Conservation (phyloP, 176 grass and related monocot genomes). For the Carex pumila region DNA sequence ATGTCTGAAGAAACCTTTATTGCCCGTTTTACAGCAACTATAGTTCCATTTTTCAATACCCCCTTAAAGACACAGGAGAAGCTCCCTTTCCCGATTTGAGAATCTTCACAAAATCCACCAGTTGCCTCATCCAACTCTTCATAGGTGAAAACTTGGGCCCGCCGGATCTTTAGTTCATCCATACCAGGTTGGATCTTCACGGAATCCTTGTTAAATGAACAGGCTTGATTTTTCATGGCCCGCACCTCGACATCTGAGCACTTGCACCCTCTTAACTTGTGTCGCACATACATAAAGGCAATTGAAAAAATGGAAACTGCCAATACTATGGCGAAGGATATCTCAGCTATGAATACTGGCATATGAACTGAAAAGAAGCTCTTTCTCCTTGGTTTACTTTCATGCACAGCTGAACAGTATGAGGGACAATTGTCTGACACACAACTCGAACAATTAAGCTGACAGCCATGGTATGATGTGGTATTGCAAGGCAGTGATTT, state of each 20-base stretch:
- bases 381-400: constrained; percentile 33
- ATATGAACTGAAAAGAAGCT: constrained; percentile 66
- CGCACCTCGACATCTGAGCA: constrained; percentile 55
- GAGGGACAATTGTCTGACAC: constrained; percentile 47
- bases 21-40: constrained; percentile 87
- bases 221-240: constrained; percentile 42
- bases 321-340: constrained; percentile 65
- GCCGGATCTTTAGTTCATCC: constrained; percentile 81
- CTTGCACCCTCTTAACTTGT: constrained; percentile 53
- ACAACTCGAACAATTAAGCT: constrained; percentile 70
- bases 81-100: constrained; percentile 83
- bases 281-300: constrained; percentile 59
- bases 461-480: constrained; percentile 54
- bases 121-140: constrained; percentile 87
- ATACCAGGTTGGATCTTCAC: constrained; percentile 69
- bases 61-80: constrained; percentile 97
- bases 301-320: constrained; percentile 48
- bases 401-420: constrained; percentile 31
- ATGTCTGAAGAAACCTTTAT: constrained; percentile 70
- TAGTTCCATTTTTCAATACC: constrained; percentile 69
- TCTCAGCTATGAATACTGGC: constrained; percentile 79
- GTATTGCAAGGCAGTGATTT: constrained; percentile 63
- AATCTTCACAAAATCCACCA: constrained; percentile 62
- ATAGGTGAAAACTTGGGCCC: constrained; percentile 74
- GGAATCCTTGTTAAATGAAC: constrained; percentile 79